Conservation (phyloP, 1,284 basidiomycete genomes). For the Macrocystidia cucumis region DNA sequence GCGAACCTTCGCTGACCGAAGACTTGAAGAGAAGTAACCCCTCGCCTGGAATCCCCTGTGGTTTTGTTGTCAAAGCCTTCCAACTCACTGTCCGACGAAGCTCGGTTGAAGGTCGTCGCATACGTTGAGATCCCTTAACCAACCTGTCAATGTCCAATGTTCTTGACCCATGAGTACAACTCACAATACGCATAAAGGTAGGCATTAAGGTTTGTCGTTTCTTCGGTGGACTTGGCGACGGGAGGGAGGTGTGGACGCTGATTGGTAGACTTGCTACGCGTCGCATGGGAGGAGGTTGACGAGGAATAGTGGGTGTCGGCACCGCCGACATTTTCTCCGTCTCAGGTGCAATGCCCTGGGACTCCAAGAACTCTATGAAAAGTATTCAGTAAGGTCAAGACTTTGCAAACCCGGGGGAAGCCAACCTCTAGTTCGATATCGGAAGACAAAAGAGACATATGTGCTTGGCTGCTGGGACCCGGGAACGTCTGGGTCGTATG, state of each 20-base stretch:
- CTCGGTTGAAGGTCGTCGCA: not conserved
- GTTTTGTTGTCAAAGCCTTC: not conserved
- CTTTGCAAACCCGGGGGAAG: slow-evolving; percentile 1
- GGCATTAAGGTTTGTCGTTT: slow-evolving; percentile 14
- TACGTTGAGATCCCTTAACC: slow-evolving; percentile 1
- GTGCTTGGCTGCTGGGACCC: slow-evolving; percentile 27
- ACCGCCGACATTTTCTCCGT: slow-evolving; percentile 8
- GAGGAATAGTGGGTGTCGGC: slow-evolving; percentile 8
- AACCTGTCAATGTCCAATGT: too few species aligned
- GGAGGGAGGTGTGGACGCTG: slow-evolving; percentile 11
- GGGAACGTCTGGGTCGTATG: slow-evolving; percentile 27
- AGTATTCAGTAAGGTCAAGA: not conserved
- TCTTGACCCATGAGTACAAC: not conserved
- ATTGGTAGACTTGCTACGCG: slow-evolving; percentile 25
- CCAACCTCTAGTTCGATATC: slow-evolving; percentile 46
- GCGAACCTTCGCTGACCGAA: too few species aligned
- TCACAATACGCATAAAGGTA: slow-evolving; percentile 10
- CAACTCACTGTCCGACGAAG: not conserved
- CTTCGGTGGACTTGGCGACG: slow-evolving; percentile 15
- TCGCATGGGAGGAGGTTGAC: slow-evolving; percentile 16
- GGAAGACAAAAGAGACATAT: slow-evolving; percentile 52
- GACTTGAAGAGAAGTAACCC: not conserved
- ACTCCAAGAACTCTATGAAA: slow-evolving; percentile 29
- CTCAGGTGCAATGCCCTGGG: slow-evolving; percentile 34
- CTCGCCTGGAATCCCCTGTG: not conserved